Evolutionary conservation across 768 basidiomycete genomes (phyloP).

Genomic region (Tubosaeta sp.): DNA sequence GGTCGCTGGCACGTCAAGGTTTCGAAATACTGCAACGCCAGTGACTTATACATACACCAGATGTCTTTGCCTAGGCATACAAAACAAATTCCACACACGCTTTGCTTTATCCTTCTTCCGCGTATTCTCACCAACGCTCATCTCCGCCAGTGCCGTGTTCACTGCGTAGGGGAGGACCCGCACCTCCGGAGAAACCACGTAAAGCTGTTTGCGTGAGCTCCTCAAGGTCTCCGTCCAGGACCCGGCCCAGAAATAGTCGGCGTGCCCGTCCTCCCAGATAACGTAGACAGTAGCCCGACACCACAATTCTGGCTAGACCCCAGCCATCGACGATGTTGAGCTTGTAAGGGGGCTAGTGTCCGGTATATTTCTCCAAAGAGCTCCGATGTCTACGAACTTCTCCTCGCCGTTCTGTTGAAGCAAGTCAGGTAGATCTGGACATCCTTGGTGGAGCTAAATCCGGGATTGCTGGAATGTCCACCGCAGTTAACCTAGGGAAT

Average conservation of each 20-base stretch:
- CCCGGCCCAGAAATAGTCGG: constrained; percentile 10
- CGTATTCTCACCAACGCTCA: not conserved
- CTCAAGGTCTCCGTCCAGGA: constrained; percentile 2
- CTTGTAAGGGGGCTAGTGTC: constrained; percentile 1
- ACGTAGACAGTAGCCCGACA: constrained; percentile 24
- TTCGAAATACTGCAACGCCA: not conserved
- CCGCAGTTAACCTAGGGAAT: constrained; percentile 29
- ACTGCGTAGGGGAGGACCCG: constrained; percentile 5
- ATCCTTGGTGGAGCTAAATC: constrained; percentile 32
- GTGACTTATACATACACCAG: too few species aligned
- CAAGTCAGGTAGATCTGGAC: constrained; percentile 27
- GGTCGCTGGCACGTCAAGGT: not conserved
- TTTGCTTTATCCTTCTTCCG: not conserved
- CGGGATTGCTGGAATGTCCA: constrained; percentile 27
- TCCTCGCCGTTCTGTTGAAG: constrained; percentile 11
- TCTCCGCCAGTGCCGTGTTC: constrained; percentile 7
- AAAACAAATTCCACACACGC: not conserved
- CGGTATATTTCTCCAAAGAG: constrained; percentile 30
- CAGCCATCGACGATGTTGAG: constrained; percentile 25
- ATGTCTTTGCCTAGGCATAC: too few species aligned
- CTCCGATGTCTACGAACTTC: constrained; percentile 19
- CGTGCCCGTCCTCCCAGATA: constrained; percentile 9
- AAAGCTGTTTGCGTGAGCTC: not conserved
- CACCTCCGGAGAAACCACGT: not conserved
- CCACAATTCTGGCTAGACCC: constrained; percentile 23